Evolutionary conservation across 148 eudicot species (phyloP).

Genomic region (Cornus suecica): DNA sequence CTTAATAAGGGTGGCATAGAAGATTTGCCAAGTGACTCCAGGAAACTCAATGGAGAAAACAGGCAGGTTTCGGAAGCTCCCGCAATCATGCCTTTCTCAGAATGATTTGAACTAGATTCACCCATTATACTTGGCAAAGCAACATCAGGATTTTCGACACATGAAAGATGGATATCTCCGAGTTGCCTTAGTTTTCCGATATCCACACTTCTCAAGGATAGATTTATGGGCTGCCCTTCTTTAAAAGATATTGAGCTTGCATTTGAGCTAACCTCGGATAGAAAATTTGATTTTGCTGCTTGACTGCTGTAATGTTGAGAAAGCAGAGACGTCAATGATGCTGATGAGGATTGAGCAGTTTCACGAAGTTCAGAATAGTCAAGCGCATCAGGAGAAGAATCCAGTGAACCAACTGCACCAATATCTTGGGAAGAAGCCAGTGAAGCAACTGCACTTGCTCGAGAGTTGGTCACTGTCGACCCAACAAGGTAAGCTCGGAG

Average conservation of each 20-base stretch:
- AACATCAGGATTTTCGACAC: conserved; percentile 17
- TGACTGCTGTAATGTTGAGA: conserved; percentile 38
- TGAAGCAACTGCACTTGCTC: conserved; percentile 24
- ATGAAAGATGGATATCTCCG: conserved; percentile 43
- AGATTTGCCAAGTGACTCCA: conserved; percentile 49
- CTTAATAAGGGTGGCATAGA: conserved; percentile 23
- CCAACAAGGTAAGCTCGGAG: conserved; percentile 67
- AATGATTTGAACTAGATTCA: conserved; percentile 18
- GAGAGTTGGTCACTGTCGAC: conserved; percentile 33
- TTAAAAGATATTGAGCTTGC: conserved; percentile 64
- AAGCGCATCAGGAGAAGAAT: conserved; percentile 22
- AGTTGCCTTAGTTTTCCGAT: conserved; percentile 52
- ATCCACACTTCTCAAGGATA: conserved; percentile 40
- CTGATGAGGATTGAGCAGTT: conserved; percentile 26
- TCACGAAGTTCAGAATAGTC: conserved; percentile 26
- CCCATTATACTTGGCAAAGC: conserved; percentile 22
- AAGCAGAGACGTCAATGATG: conserved; percentile 41
- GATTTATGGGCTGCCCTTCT: conserved; percentile 42
- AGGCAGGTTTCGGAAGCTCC: conserved; percentile 24
- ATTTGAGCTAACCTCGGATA: conserved; percentile 54
- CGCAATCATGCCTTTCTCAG: conserved; percentile 27
- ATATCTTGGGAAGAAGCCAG: conserved; percentile 18
- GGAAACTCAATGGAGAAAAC: conserved; percentile 28
- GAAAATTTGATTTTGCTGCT: conserved; percentile 33
- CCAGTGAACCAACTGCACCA: conserved; percentile 14